phyloP scores from a whole-genome alignment of 225 moss, liverwort and hornwort species.

The Climacium dendroides region DNA sequence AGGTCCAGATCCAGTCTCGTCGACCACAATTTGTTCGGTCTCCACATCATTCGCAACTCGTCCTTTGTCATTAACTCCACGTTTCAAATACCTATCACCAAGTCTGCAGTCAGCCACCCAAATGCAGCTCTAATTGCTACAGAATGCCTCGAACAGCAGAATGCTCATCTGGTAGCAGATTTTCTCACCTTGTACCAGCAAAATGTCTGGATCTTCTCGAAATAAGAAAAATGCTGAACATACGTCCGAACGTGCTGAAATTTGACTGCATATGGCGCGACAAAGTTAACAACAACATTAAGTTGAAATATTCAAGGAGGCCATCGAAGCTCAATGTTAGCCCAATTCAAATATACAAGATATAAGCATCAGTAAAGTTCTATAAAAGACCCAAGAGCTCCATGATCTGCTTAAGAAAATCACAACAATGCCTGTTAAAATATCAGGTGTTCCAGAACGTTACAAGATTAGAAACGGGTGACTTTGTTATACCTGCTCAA shows the following conservation, averaged over 20 bases:
- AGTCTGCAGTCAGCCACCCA: not conserved
- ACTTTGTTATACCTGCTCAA: constrained; percentile 49
- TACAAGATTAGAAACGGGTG: not conserved
- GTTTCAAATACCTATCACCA: constrained; percentile 78
- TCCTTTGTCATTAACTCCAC: constrained; percentile 90
- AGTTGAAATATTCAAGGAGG: not conserved
- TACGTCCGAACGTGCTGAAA: constrained; percentile 58
- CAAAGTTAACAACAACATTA: not conserved
- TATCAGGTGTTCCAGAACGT: not conserved
- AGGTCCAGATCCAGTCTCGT: constrained; percentile 73
- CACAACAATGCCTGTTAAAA: not conserved
- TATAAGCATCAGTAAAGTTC: not conserved
- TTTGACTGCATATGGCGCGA: constrained; percentile 41
- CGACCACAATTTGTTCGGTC: constrained; percentile 88
- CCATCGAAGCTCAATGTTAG: not conserved
- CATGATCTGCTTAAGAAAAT: not conserved
- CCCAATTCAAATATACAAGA: not conserved
- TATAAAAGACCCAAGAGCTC: not conserved
- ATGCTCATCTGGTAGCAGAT: not conserved
- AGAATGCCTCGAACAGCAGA: not conserved
- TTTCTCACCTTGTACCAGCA: constrained; percentile 68
- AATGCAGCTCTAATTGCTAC: not conserved
- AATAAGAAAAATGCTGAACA: constrained; percentile 76
- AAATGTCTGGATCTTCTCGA: constrained; percentile 83
- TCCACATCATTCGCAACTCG: constrained; percentile 98